These are phyloP conservation scores for Linnemannia zychae DNA, from an alignment of 192 early-diverging fungal species.

Conservation along the genomic window DNA sequence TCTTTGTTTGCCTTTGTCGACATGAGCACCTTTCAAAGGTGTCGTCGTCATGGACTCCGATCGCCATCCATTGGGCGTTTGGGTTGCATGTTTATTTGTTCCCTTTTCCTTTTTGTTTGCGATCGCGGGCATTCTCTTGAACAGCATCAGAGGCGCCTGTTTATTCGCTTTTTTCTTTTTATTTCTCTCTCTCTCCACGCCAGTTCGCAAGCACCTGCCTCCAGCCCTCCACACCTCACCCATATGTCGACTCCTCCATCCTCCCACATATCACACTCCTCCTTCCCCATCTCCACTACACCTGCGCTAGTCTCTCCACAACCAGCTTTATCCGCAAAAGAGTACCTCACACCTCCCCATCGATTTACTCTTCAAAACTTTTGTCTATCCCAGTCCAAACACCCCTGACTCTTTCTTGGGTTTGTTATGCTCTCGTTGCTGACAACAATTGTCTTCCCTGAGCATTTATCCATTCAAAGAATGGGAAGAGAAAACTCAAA, in stretches of 20 bases:
- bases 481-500: background rate
- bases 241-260: background rate
- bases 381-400: background rate
- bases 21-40: background rate
- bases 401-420: too few species aligned
- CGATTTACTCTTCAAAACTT: background rate
- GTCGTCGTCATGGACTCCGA: background rate
- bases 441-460: background rate
- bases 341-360: background rate
- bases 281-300: background rate
- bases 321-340: slow-evolving; percentile 2
- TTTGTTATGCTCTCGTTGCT: too few species aligned
- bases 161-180: background rate
- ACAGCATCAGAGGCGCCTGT: background rate
- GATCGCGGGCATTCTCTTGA: slow-evolving; percentile 7
- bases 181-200: background rate
- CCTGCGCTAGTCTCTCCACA: background rate
- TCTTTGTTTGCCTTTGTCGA: background rate
- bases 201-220: background rate
- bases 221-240: background rate
- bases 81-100: background rate
- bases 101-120: background rate
- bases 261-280: slow-evolving; percentile 1
- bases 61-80: slow-evolving; percentile 3
- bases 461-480: background rate